Conservation (phyloP, 1,139 yeast genomes). For the Nakaseomyces delphensis region DNA sequence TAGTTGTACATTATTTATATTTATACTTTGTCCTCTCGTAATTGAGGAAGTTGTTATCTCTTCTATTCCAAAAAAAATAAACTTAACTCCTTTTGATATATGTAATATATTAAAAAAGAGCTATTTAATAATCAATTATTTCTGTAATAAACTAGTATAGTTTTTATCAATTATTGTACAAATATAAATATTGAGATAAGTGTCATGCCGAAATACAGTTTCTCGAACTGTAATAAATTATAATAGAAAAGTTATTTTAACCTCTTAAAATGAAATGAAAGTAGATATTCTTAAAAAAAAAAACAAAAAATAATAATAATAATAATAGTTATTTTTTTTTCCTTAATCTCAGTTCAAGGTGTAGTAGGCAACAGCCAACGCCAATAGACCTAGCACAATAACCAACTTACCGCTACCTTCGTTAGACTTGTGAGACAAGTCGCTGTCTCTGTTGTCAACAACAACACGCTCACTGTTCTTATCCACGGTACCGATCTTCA, state of each 20-base stretch:
- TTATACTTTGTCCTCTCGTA: neutral
- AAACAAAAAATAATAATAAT: neutral
- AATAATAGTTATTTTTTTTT: too few species aligned
- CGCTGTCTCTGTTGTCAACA: constrained; percentile 8
- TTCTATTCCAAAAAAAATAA: neutral
- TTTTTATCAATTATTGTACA: constrained; percentile 1
- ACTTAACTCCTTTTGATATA: neutral
- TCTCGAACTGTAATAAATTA: neutral
- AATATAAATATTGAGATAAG: neutral
- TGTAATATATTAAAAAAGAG: too few species aligned
- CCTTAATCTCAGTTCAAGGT: constrained; percentile 28
- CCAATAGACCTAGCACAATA: constrained; percentile 43
- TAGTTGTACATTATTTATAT: too few species aligned
- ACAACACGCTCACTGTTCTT: constrained; percentile 31
- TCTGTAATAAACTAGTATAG: neutral
- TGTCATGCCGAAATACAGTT: neutral
- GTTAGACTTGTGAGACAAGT: constrained; percentile 19
- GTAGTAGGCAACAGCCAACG: constrained; percentile 52
- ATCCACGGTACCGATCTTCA: constrained; percentile 63
- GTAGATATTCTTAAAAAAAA: too few species aligned
- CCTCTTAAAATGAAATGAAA: too few species aligned
- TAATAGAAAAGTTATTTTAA: too few species aligned
- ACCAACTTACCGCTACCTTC: constrained; percentile 35
- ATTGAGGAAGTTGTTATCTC: too few species aligned
- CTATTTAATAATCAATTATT: neutral